Evolutionary conservation across 1,284 basidiomycete genomes (phyloP).

Genomic region (Marasmius oreades): DNA sequence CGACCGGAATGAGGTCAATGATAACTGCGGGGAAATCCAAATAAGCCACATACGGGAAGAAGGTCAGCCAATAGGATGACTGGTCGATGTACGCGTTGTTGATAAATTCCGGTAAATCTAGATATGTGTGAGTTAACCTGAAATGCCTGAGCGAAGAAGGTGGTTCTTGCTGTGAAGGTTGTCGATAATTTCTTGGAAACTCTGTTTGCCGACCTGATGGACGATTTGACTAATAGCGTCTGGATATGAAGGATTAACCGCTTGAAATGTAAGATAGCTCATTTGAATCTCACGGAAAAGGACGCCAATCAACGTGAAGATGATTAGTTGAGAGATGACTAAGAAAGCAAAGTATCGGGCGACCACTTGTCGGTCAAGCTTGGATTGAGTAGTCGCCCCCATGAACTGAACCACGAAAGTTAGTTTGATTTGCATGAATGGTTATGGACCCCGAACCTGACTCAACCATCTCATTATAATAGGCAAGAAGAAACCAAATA

Average conservation of each 20-base stretch:
- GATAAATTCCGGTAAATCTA: conserved; percentile 70
- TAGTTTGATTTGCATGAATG: neutral
- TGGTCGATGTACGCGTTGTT: conserved; percentile 82
- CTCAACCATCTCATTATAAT: conserved; percentile 81
- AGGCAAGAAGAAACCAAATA: conserved; percentile 89
- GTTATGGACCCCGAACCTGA: conserved; percentile 26
- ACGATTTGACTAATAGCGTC: conserved; percentile 68
- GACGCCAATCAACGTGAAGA: conserved; percentile 90
- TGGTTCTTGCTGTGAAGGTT: conserved; percentile 57
- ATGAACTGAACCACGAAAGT: conserved; percentile 52
- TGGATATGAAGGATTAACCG: conserved; percentile 22
- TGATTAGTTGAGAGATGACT: conserved; percentile 84
- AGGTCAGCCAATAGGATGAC: conserved; percentile 90
- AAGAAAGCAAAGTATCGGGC: conserved; percentile 91
- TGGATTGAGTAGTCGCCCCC: conserved; percentile 74
- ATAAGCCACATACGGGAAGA: conserved; percentile 69
- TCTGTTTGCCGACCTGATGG: conserved; percentile 67
- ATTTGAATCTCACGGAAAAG: conserved; percentile 62
- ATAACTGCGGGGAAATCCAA: neutral
- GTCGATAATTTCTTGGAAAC: conserved; percentile 63
- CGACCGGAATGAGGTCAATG: neutral
- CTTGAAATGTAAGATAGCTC: too few species aligned
- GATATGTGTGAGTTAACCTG: conserved; percentile 6
- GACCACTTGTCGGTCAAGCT: conserved; percentile 84
- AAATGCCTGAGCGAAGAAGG: neutral